Evolutionary conservation across 2,329 filamentous ascomycete species (phyloP), one percentile per base, ranked within the genome.

Genomic region (Aspergillus jensenii): DNA sequence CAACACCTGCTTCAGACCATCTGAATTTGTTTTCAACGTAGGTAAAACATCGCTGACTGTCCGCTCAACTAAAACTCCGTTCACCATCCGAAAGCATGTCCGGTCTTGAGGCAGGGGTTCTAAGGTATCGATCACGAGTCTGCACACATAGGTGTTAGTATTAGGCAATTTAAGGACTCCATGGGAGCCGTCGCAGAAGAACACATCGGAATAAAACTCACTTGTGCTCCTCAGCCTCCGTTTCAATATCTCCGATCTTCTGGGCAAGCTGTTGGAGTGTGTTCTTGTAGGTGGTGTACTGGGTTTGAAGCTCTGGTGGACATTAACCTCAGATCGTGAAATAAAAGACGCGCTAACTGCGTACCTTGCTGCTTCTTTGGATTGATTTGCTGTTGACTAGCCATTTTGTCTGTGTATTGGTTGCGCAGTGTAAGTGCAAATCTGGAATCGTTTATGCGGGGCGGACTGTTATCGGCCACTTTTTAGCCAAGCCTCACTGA

Each of bases 81-180:
- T 98, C 75, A 99, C 96, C 85, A 99, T 91, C 67, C 95, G 93
- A 79, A 98, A 99, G 79, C 93, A 98, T 80, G 97, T 99, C 69
- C 95, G 90, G 65, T 96, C 90, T 63, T 82, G 84, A 1, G 90
- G 83, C 23, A 98, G 84, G 46, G 93, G 93, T 59, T 89, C 84
- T 62, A 99, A 80, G 3, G 93, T 98, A 72, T 98, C 93, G 52
- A 98, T 85, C 35, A 99, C 95, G 65, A 98, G 90, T 77, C 95
- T 98, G 21, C 9, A 43, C 27, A 50, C 7, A 37, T 8, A 40
- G 7, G 19, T 45, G 33, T 63, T 37, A 67, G 63, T 57, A 66
- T 62, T 62, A 60, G 56, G 31, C 56, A 41, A 27, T 21, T 7
- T 43, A 14, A 35, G 7, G 31, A 27, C 37, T 25, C 14, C 3